Evolutionary conservation across 176 grass and related monocot genomes (phyloP), one percentile per base, ranked within the genome.

Genomic region (Thalia dealbata): DNA sequence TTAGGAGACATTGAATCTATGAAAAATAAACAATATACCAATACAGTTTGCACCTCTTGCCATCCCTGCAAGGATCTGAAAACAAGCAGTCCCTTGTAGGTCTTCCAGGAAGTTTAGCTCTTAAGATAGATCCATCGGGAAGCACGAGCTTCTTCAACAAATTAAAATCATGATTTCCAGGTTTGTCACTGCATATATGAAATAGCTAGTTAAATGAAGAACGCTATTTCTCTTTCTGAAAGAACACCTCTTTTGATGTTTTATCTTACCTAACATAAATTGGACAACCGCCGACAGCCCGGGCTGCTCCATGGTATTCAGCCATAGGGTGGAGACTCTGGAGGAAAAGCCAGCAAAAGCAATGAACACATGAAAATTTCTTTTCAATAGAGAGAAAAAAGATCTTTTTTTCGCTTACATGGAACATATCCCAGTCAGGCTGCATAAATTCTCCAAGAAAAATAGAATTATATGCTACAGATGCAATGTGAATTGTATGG

Each of bases 401-500:
- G 60, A 14, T 66, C 76, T 19, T 1, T 52, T 15, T 27, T 41
- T 64, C 64, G 28, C 76, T 84, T 61, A 96, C 91, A 80, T 96
- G 91, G 77, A 96, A 96, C 91, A 91, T 96, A 64, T 96, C 91
- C 91, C 88, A 96, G 42, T 96, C 91, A 18, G 91, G 88, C 21
- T 88, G 85, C 83, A 96, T 88, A 60, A 96, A 86, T 52, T 96
- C 91, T 30, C 91, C 88, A 29, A 96, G 85, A 48, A 96, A 86
- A 27, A 91, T 52, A 3, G 83, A 82, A 26, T 96, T 96, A 59
- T 88, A 91, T 0, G 91, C 75, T 18, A 96, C 88, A 5, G 91
- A 91, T 54, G 91, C 83, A 63, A 96, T 86, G 38, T 96, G 91
- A 75, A 91, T 86, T 14, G 91, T 96, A 50, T 96, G 91, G 3